These are phyloP conservation scores for Echeveria elegans DNA, from an alignment of 164 flowering plant species.

Conservation along the genomic window DNA sequence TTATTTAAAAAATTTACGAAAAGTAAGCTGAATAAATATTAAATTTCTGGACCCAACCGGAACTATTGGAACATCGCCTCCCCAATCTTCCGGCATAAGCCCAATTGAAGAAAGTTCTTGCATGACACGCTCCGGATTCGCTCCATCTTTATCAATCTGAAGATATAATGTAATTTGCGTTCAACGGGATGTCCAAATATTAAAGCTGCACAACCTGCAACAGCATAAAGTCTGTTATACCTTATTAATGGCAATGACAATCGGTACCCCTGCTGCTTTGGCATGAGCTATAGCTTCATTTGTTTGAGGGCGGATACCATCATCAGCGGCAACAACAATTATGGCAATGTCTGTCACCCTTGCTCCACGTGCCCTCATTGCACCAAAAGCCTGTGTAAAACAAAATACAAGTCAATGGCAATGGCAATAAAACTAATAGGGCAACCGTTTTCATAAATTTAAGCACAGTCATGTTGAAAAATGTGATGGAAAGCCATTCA, in stretches of 20 bases:
- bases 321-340: conserved; percentile 97
- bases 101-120: conserved; percentile 92
- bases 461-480: background rate
- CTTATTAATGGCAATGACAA: conserved; percentile 85
- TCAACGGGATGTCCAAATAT: background rate
- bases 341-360: conserved; percentile 93
- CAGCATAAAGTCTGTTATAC: conserved; percentile 17
- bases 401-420: background rate
- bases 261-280: conserved; percentile 92
- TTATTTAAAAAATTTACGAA: too few species aligned
- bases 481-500: conserved; percentile 15
- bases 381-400: conserved; percentile 76
- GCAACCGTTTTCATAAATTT: background rate
- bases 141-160: conserved; percentile 95
- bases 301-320: conserved; percentile 94
- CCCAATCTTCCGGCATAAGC: conserved; percentile 95
- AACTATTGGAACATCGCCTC: conserved; percentile 88
- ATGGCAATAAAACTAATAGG: background rate
- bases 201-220: background rate
- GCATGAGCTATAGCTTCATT: conserved; percentile 98
- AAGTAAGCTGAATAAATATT: background rate
- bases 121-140: conserved; percentile 84
- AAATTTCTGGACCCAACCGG: conserved; percentile 33
- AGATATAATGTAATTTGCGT: background rate
- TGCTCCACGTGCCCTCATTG: conserved; percentile 99